These are phyloP conservation scores for Fusarium setosum DNA, from an alignment of 2,329 filamentous ascomycete genomes.

Conservation along the genomic window DNA sequence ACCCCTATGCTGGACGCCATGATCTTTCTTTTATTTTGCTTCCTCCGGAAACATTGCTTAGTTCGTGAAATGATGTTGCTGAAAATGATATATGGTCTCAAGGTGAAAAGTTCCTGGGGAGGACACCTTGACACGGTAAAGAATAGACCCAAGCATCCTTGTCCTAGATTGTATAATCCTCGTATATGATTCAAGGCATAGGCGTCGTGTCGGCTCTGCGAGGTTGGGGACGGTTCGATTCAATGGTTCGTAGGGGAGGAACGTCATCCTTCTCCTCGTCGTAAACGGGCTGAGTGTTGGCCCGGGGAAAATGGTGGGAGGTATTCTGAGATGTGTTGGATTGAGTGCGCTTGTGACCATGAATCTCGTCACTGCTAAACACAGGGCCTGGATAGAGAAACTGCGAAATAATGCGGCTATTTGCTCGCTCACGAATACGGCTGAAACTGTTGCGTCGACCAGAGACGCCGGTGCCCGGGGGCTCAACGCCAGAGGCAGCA, in stretches of 20 bases:
- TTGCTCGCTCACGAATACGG: constrained; percentile 50
- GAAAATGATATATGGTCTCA: no score
- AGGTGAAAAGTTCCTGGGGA: no score
- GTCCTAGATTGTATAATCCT: no score
- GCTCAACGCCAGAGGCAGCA: constrained; percentile 43
- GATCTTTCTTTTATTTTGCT: constrained; percentile 11
- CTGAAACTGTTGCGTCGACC: constrained; percentile 52
- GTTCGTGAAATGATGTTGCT: constrained; percentile 14
- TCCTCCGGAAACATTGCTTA: constrained; percentile 14
- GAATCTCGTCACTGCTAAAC: constrained; percentile 46
- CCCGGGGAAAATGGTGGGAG: constrained; percentile 35
- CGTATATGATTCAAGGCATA: constrained; percentile 26
- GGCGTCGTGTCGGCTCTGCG: constrained; percentile 43
- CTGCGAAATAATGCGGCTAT: constrained; percentile 57
- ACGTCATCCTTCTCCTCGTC: constrained; percentile 45
- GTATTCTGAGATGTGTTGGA: constrained; percentile 45
- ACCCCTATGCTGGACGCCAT: constrained; percentile 22
- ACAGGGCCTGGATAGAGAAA: constrained; percentile 62
- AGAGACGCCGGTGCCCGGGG: constrained; percentile 34
- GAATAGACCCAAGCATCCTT: not conserved
- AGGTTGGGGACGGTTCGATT: constrained; percentile 40
- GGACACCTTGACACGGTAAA: not conserved
- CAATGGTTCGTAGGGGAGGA: constrained; percentile 39
- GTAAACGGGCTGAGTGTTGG: constrained; percentile 41
- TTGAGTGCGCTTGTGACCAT: constrained; percentile 40